phyloP scores from a whole-genome alignment of 2,329 filamentous ascomycete species.

The Helminthosporium solani region DNA sequence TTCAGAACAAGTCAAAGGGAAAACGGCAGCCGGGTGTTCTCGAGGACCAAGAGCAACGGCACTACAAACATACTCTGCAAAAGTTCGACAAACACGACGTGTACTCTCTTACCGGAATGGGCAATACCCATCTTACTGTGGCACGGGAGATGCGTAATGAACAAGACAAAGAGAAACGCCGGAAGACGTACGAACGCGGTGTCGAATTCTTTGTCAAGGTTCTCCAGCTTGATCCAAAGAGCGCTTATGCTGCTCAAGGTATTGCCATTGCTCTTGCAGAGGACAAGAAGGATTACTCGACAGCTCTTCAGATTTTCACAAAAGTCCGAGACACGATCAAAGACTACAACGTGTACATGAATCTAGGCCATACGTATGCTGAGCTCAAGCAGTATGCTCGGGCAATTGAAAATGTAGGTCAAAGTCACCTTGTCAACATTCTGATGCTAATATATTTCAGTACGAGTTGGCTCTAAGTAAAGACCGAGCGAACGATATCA shows the following conservation, averaged over 20 bases:
- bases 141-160: constrained; percentile 95
- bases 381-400: constrained; percentile 88
- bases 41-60: constrained; percentile 87
- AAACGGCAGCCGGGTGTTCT: constrained; percentile 77
- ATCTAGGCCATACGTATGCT: constrained; percentile 88
- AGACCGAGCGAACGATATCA: constrained; percentile 74
- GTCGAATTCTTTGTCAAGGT: constrained; percentile 99
- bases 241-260: constrained; percentile 94
- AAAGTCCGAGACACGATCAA: constrained; percentile 88
- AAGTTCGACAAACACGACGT: constrained; percentile 90
- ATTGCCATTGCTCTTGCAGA: constrained; percentile 92
- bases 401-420: constrained; percentile 74
- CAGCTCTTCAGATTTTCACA: constrained; percentile 81
- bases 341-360: constrained; percentile 85
- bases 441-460: constrained; percentile 40
- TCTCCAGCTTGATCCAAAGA: constrained; percentile 88
- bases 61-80: constrained; percentile 95
- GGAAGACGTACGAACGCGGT: constrained; percentile 81
- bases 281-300: constrained; percentile 85
- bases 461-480: constrained; percentile 84
- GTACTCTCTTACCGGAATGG: constrained; percentile 97
- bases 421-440: neutral
- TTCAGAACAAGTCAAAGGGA: constrained; percentile 76
- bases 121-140: constrained; percentile 84
- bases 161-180: constrained; percentile 85